phyloP scores from a whole-genome alignment of 1,284 basidiomycete species.

The Amylostereum areolatum region DNA sequence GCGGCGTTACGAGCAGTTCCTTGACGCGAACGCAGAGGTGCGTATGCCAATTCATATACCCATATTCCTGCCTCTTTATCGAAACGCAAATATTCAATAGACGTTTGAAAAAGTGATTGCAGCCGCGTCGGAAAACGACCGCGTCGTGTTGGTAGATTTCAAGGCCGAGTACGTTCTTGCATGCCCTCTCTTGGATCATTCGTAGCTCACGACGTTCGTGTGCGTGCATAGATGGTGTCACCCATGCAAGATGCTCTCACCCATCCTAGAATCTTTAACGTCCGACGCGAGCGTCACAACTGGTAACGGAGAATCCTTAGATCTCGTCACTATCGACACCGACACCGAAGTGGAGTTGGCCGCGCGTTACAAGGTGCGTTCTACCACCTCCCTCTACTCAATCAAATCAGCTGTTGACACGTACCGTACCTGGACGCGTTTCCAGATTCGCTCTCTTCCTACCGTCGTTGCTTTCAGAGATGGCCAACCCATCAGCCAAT shows the following conservation, averaged over 20 bases:
- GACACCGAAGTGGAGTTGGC: conserved; percentile 50
- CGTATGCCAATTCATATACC: background rate
- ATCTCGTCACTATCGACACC: conserved; percentile 65
- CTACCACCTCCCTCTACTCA: conserved; percentile 1
- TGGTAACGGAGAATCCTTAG: conserved; percentile 49
- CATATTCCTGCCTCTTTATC: background rate
- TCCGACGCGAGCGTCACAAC: conserved; percentile 36
- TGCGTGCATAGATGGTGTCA: conserved; percentile 56
- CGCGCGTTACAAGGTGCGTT: conserved; percentile 40
- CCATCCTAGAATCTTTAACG: conserved; percentile 52
- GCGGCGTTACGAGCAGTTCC: conserved; percentile 25
- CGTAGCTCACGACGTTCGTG: background rate
- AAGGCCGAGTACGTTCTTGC: conserved; percentile 60
- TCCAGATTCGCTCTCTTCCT: conserved; percentile 57
- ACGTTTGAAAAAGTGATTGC: conserved; percentile 39
- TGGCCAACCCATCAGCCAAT: conserved; percentile 47
- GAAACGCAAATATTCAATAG: conserved; percentile 23
- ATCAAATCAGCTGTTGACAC: background rate
- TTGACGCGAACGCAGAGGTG: conserved; percentile 28
- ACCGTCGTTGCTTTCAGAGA: conserved; percentile 69
- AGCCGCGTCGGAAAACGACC: conserved; percentile 32
- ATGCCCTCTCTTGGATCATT: background rate
- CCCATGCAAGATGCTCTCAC: conserved; percentile 65
- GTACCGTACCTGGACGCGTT: background rate
- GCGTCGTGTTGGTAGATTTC: conserved; percentile 67